Base-by-base conservation (phyloP, 2,329 filamentous ascomycete species). In the Tolypocladium paradoxum region DNA sequence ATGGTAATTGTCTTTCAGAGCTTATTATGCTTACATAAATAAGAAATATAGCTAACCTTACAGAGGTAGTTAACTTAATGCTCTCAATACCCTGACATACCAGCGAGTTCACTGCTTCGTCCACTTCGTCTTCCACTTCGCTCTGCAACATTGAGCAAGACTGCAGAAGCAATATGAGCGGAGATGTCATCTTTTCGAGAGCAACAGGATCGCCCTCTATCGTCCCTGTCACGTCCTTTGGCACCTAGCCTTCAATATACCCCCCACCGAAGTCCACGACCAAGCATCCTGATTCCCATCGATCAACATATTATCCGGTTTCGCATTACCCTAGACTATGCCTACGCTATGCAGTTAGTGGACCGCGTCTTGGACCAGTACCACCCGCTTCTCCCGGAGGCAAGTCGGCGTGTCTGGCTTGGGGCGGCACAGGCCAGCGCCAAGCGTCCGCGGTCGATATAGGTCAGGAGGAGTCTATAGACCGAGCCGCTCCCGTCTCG, bases 251-350 rank as follows among this genome's bases (percentile, higher is more conserved):
- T 31, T 51, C 48, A 6, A 48, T 53, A 49, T 53, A 53, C 14
- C 49, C 49, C 20, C 64, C 64, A 3, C 62, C 64, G 52, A 68
- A 67, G 48, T 67, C 63, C 9, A 62, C 57, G 2, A 65, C 60
- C 64, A 66, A 1, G 61, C 58, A 38, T 67, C 55, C 7, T 60
- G 58, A 14, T 60, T 48, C 14, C 49, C 38, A 43, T 65, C 61
- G 29, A 68, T 60, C n/a, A 68, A 53, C 22, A 65, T 53, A 47
- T 68, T 66, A 11, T 58, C 56, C 4, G 61, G 53, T 46, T 67
- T 67, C 12, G 56, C 63, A 48, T 66, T 63, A 9, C 66, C 64
- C 65, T 63, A 68, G 27, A 62, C 49, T 11, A 65, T 59, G 6
- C 60, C 62, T 16, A 36, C 43, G 11, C 53, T 43, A 46, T 64